These are phyloP conservation scores for Sarocladium brachiariae DNA, from an alignment of 2,329 filamentous ascomycete species.

Conservation along the genomic window DNA sequence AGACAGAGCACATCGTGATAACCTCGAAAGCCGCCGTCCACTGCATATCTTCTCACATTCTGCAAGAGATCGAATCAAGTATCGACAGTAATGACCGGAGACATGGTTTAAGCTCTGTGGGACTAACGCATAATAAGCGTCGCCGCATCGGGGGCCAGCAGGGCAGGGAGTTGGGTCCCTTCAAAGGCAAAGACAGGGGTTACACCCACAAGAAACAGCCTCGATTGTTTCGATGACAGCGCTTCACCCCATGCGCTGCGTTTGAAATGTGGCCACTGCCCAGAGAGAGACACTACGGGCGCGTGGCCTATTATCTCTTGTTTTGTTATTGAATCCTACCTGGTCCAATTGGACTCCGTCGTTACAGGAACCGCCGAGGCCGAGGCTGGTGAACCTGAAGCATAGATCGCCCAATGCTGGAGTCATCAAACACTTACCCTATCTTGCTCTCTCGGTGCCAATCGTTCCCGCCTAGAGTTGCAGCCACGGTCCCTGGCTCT, in stretches of 20 bases:
- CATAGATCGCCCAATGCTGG: neutral
- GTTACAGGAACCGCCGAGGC: constrained; percentile 5
- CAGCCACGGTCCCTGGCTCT: neutral
- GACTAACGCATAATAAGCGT: neutral
- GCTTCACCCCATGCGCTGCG: neutral
- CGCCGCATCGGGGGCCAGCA: too few relatives aligned
- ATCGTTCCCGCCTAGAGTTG: neutral
- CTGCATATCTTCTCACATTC: too few relatives aligned
- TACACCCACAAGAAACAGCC: constrained; percentile 6
- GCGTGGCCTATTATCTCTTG: neutral
- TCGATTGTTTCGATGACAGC: constrained; percentile 7
- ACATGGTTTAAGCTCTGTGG: too few relatives aligned
- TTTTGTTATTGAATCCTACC: neutral
- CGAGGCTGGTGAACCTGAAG: constrained; percentile 8
- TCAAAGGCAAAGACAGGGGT: neutral
- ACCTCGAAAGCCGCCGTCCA: too few relatives aligned
- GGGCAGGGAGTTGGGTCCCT: too few relatives aligned
- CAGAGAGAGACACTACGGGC: neutral
- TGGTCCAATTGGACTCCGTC: neutral
- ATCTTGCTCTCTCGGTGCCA: neutral
- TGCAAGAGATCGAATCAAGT: too few relatives aligned
- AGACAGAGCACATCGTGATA: too few relatives aligned
- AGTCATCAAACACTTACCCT: too few relatives aligned
- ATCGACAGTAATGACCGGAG: too few relatives aligned
- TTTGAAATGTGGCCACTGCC: neutral